phyloP scores from a whole-genome alignment of 768 basidiomycete species.

The Lactarius indigo region DNA sequence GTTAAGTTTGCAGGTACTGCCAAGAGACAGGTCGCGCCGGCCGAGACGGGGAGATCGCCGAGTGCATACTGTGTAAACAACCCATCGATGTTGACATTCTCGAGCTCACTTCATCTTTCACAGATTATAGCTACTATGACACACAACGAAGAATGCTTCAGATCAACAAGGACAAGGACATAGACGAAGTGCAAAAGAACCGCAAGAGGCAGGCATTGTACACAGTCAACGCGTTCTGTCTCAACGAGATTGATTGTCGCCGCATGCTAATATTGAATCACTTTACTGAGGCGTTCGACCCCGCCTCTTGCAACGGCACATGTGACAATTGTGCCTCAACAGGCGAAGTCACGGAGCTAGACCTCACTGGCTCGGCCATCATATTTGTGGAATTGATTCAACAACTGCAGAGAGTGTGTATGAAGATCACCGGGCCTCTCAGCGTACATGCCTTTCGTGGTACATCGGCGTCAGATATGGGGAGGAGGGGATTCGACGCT shows the following conservation, averaged over 20 bases:
- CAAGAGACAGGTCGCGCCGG: slow-evolving; percentile 98
- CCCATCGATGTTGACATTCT: neutral
- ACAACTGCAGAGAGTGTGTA: neutral
- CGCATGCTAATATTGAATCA: slow-evolving; percentile 84
- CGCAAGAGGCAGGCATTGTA: slow-evolving; percentile 62
- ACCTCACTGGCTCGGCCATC: slow-evolving; percentile 60
- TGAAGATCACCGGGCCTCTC: slow-evolving; percentile 16
- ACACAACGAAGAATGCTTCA: slow-evolving; percentile 50
- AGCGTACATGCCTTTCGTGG: slow-evolving; percentile 22
- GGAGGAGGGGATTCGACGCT: neutral
- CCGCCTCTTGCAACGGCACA: slow-evolving; percentile 54
- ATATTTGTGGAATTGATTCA: slow-evolving; percentile 42
- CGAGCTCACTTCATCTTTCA: neutral
- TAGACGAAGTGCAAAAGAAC: slow-evolving; percentile 52
- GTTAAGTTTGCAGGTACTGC: slow-evolving; percentile 55
- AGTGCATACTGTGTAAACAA: slow-evolving; percentile 79
- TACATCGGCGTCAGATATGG: slow-evolving; percentile 10
- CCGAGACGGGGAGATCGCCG: slow-evolving; percentile 78
- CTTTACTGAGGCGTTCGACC: slow-evolving; percentile 80
- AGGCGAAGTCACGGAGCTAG: slow-evolving; percentile 37
- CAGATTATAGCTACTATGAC: slow-evolving; percentile 69
- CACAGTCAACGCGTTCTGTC: slow-evolving; percentile 75
- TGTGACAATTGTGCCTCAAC: slow-evolving; percentile 76
- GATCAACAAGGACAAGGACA: slow-evolving; percentile 49
- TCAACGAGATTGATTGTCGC: slow-evolving; percentile 80